Evolutionary conservation across 169 alveolate species (phyloP).

Genomic region (Eimeria necatrix): DNA sequence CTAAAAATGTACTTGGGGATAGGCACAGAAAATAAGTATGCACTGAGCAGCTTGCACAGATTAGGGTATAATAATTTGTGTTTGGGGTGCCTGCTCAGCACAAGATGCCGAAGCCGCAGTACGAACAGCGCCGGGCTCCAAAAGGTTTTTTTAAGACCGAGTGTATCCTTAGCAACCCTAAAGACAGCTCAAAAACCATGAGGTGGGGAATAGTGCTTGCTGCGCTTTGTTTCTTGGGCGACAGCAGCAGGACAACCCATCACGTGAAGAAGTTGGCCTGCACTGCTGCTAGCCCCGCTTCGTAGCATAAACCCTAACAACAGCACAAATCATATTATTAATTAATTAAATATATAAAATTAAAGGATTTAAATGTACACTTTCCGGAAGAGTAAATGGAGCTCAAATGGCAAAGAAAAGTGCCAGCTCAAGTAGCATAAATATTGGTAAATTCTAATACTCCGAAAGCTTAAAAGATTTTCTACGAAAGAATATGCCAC

Average conservation of each 20-base stretch:
- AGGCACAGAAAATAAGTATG: too few relatives aligned
- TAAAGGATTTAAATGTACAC: constrained; percentile 63
- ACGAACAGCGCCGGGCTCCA: constrained; percentile 67
- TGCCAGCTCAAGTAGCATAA: background rate
- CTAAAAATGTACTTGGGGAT: too few relatives aligned
- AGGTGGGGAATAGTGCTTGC: background rate
- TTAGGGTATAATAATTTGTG: background rate
- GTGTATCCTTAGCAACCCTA: constrained; percentile 59
- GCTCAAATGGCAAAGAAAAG: constrained; percentile 39
- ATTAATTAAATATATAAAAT: constrained; percentile 56
- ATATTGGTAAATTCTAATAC: background rate
- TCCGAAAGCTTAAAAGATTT: constrained; percentile 42
- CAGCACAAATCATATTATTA: background rate
- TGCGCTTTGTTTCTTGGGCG: background rate
- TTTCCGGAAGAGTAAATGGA: constrained; percentile 74
- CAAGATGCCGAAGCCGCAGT: constrained; percentile 77
- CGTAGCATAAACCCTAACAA: too few relatives aligned
- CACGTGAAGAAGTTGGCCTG: too few relatives aligned
- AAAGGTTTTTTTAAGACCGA: constrained; percentile 46
- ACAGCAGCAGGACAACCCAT: background rate
- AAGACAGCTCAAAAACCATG: constrained; percentile 73
- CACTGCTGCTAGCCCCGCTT: too few relatives aligned
- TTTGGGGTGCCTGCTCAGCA: constrained; percentile 72
- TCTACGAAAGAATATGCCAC: background rate
- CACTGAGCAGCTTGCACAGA: too few relatives aligned